Evolutionary conservation across 1,139 yeast genomes (phyloP).

Genomic region (Yamadazyma spencermartinsiae): DNA sequence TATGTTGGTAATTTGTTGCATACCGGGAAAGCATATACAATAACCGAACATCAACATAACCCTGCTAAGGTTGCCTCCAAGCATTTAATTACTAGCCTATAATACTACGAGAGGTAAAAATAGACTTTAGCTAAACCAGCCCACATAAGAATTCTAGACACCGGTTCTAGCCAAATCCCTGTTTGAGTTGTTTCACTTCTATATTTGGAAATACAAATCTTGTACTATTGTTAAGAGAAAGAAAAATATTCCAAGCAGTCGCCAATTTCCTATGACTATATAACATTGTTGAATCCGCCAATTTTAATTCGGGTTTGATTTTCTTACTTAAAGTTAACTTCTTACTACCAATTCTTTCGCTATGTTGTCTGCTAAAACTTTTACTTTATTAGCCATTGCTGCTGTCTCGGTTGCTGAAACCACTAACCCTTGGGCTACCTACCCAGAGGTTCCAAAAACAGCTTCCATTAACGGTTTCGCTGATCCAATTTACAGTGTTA

Average conservation of each 20-base stretch:
- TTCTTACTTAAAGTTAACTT: background rate
- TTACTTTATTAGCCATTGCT: conserved; percentile 14
- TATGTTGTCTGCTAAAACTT: conserved; percentile 16
- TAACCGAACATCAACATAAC: no score
- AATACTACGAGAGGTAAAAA: background rate
- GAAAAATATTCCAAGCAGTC: no score
- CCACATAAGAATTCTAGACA: background rate
- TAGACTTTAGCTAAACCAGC: background rate
- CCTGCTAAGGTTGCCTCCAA: no score
- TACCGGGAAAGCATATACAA: no score
- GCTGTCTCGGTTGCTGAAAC: conserved; percentile 14
- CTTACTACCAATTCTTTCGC: conserved; percentile 9
- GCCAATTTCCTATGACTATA: no score
- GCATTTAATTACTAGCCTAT: no score
- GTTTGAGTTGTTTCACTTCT: conserved; percentile 1
- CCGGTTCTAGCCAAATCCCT: background rate
- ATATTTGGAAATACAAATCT: conserved; percentile 2
- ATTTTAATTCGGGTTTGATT: background rate
- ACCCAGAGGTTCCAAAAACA: conserved; percentile 50
- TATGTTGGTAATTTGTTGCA: no score
- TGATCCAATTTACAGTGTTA: conserved; percentile 41
- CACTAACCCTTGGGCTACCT: conserved; percentile 28
- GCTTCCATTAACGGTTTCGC: conserved; percentile 55
- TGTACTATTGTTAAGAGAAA: background rate
- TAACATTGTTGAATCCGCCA: no score